Base-by-base conservation (phyloP, 169 alveolate genomes). In the Plasmodium chabaudi region DNA sequence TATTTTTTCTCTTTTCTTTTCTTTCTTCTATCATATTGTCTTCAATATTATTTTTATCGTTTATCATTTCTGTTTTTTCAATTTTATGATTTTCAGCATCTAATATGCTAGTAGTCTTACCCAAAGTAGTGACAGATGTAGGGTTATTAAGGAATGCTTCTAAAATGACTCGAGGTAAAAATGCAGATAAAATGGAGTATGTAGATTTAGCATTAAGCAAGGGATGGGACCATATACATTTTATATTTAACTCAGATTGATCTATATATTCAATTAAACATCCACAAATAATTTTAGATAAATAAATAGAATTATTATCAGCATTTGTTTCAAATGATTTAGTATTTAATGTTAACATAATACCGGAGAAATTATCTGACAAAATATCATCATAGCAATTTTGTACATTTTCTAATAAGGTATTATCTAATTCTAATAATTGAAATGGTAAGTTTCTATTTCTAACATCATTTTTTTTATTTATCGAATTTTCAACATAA, bases 161-260 rank as follows among this genome's bases (percentile, higher is more conserved):
- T 39, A 92, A 65, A 91, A 94, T 93, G 27, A 92, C 84, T 13
- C 96, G 57, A 5, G 96, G 96, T 59, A 94, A 60, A 69, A 94
- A 94, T 9, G 95, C 92, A 69, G 93, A 94, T 23, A 94, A 79
- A 56, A 94, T 70, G 64, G 91, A 61, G 65, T 94, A 88, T 2
- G 95, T 89, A 23, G 95, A 89, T 92, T 94, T 94, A 64, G 94
- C 87, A 47, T 88, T 89, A 47, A 94, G 82, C 49, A 79, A 70
- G 17, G 96, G 96, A 88, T 94, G 96, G 10, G 90, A 72, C 96
- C 96, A 94, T 3, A 94, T 93, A 53, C 93, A 90, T 64, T 90
- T 88, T 5, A 94, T 93, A 47, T 95, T 91, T 23, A 95, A 42
- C 53, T 94, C 96, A 56, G 89, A 93, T n/a, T 93, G 91, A 77